Percentiles rank a stretch among this genome's conserved stretches.
Evolutionary conservation across 2,329 filamentous ascomycete genomes (phyloP).

Genomic region (Calycina marina): DNA sequence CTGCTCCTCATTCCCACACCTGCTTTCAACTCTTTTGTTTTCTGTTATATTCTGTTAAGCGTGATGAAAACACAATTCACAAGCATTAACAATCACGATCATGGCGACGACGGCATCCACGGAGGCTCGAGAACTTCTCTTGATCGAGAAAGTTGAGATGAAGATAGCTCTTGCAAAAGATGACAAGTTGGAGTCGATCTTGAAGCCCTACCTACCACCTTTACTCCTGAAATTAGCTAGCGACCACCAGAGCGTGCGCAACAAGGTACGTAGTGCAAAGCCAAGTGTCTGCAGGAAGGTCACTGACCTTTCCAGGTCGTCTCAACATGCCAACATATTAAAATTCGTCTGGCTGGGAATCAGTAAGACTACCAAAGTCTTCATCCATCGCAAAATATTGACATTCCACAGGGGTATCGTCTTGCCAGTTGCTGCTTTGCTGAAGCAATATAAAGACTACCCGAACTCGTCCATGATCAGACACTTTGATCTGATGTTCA

Average conservation of each 20-base stretch:
- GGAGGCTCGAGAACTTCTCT: conserved; percentile 46
- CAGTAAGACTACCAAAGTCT: conserved; percentile 15
- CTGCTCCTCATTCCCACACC: background rate
- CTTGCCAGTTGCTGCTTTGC: conserved; percentile 67
- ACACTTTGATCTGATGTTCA: conserved; percentile 78
- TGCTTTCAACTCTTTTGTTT: background rate
- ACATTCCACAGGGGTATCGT: conserved; percentile 35
- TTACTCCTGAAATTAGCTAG: conserved; percentile 78
- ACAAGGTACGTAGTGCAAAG: conserved; percentile 39
- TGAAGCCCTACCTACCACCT: conserved; percentile 67
- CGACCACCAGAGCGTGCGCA: conserved; percentile 63
- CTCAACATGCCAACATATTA: conserved; percentile 57
- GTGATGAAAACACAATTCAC: conserved; percentile 1
- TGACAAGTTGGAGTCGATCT: conserved; percentile 61
- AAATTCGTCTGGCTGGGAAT: conserved; percentile 31
- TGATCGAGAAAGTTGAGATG: conserved; percentile 77
- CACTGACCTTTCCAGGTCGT: conserved; percentile 36
- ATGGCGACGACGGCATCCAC: conserved; percentile 10
- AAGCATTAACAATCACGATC: conserved; percentile 4
- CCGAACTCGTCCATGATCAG: conserved; percentile 58
- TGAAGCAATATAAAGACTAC: conserved; percentile 78
- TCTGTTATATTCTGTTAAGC: background rate
- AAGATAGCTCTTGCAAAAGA: conserved; percentile 60
- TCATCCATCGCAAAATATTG: conserved; percentile 7
- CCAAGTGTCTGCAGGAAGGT: no score